A percentile compares a stretch with the other conserved stretches of the same genome.
phyloP scores from a whole-genome alignment of 2,329 filamentous ascomycete genomes.

The Eurotiales sp. region DNA sequence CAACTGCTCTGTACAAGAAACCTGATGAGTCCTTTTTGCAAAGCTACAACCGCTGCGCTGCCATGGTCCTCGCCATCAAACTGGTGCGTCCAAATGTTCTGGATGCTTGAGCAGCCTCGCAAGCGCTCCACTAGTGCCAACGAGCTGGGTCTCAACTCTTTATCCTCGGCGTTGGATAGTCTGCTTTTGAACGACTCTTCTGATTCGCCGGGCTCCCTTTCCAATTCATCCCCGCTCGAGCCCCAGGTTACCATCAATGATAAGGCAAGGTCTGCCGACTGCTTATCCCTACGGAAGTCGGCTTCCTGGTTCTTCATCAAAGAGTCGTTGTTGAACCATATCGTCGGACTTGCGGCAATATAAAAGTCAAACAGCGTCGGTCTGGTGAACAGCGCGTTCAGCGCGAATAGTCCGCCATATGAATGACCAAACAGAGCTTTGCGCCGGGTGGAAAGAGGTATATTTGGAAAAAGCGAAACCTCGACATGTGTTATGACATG shows the following conservation, averaged over 20 bases:
- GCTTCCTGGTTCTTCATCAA: not conserved
- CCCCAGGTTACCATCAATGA: not conserved
- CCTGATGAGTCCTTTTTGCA: not conserved
- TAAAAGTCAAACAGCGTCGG: not conserved
- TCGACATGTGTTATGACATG: not conserved
- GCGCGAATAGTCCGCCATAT: not conserved
- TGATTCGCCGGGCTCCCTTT: not conserved
- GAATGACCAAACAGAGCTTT: slow-evolving; percentile 3
- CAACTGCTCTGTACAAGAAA: not conserved
- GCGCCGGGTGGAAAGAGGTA: not conserved
- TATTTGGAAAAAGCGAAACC: not conserved
- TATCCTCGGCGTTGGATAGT: not conserved
- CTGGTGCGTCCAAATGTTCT: not conserved
- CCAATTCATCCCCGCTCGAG: not conserved
- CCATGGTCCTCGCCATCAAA: not conserved
- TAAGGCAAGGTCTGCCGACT: no score
- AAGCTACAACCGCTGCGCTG: not conserved
- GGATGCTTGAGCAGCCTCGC: not conserved
- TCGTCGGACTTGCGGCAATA: not conserved
- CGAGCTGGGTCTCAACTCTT: not conserved
- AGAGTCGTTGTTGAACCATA: not conserved
- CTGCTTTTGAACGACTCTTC: not conserved
- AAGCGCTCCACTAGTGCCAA: not conserved
- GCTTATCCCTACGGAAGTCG: not conserved
- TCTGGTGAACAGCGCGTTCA: not conserved